Evolutionary conservation across 352 stramenopile genomes (phyloP).

Genomic region (Phytophthora melonis): DNA sequence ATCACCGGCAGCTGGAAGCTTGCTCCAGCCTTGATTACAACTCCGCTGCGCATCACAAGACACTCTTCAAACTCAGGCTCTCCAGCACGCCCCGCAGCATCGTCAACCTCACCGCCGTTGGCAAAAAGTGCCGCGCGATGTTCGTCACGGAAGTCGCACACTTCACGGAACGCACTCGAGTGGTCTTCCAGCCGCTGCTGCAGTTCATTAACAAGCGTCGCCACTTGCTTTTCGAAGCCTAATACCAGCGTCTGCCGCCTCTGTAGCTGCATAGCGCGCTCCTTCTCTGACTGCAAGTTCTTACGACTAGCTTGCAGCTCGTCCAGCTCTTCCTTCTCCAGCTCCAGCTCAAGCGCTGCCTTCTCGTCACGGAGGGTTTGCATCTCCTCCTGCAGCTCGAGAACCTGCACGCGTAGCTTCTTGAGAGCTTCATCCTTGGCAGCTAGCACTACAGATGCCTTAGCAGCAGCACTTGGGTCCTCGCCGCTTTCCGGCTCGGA

Average conservation of each 20-base stretch:
- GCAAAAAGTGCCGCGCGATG: conserved; percentile 15
- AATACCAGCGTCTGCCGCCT: conserved; percentile 50
- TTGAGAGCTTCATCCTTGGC: conserved; percentile 42
- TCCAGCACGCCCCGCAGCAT: neutral
- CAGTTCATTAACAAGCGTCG: conserved; percentile 53
- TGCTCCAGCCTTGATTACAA: conserved; percentile 81
- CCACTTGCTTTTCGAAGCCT: conserved; percentile 52
- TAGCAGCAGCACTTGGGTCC: conserved; percentile 18
- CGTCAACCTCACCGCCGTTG: neutral
- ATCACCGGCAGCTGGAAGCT: conserved; percentile 79
- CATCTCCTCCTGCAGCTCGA: conserved; percentile 44
- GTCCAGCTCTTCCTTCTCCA: conserved; percentile 37
- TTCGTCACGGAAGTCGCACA: conserved; percentile 64
- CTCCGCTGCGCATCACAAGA: conserved; percentile 76
- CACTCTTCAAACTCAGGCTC: conserved; percentile 69
- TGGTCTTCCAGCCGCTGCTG: conserved; percentile 67
- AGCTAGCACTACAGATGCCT: conserved; percentile 16
- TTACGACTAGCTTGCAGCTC: conserved; percentile 44
- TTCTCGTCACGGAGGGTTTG: conserved; percentile 45
- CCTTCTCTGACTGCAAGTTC: conserved; percentile 51
- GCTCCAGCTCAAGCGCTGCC: conserved; percentile 34
- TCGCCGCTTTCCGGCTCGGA: conserved; percentile 34
- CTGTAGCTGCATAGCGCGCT: conserved; percentile 46
- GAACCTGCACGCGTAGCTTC: conserved; percentile 36
- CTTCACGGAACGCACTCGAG: conserved; percentile 65